Evolutionary conservation across 2,329 filamentous ascomycete genomes (phyloP).

Genomic region (Talaromyces funiculosus): DNA sequence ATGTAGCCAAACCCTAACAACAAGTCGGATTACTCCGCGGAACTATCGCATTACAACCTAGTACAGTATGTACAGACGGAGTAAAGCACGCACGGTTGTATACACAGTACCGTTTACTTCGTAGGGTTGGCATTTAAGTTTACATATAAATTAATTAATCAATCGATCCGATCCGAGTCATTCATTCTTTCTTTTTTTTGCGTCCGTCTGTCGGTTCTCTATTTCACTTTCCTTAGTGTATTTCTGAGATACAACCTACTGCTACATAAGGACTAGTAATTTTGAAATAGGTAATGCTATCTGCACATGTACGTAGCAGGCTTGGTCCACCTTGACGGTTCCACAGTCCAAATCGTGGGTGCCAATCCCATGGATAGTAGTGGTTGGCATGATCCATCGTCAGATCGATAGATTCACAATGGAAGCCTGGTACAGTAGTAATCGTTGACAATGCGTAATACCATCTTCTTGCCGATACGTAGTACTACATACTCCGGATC

Average conservation of each 20-base stretch:
- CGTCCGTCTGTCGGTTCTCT: not conserved
- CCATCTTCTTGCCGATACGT: not conserved
- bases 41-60: not conserved
- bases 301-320: not conserved
- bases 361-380: not conserved
- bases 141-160: not conserved
- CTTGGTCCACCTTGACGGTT: constrained; percentile 1
- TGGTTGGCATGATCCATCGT: not conserved
- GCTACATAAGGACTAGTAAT: not conserved
- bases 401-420: not conserved
- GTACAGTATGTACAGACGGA: too few species aligned
- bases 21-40: not conserved
- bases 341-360: constrained; percentile 6
- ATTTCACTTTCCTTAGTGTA: not conserved
- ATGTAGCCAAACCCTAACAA: not conserved
- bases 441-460: not conserved
- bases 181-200: not conserved
- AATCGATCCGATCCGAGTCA: not conserved
- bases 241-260: not conserved
- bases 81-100: too few species aligned
- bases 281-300: not conserved
- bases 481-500: not conserved
- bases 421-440: not conserved
- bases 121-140: too few species aligned
- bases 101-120: too few species aligned